phyloP scores from a whole-genome alignment of 2,329 filamentous ascomycete genomes.

The Penicillium sp. region DNA sequence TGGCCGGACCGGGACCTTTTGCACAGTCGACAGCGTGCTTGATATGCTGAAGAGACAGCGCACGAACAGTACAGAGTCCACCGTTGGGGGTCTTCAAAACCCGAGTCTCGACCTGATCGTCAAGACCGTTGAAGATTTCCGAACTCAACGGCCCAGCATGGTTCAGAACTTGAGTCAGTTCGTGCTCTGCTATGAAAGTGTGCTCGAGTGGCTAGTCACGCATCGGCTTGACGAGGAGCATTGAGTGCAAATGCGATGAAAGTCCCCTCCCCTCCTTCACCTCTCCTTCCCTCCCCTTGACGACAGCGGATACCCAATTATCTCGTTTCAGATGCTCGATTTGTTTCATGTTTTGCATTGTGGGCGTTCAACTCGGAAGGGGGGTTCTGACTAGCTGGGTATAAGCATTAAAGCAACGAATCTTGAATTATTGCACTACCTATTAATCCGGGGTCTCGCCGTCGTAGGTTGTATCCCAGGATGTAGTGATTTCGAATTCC shows the following conservation, averaged over 20 bases:
- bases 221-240: constrained; percentile 20
- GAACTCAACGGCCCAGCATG: constrained; percentile 88
- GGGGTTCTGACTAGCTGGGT: background rate
- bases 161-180: constrained; percentile 92
- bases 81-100: constrained; percentile 60
- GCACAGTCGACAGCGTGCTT: constrained; percentile 92
- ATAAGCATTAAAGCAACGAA: constrained; percentile 3
- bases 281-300: background rate
- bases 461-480: background rate
- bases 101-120: constrained; percentile 77
- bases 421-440: background rate
- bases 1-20: constrained; percentile 93
- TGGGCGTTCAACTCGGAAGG: background rate
- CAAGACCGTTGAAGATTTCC: constrained; percentile 87
- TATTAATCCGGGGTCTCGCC: background rate
- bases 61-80: constrained; percentile 27
- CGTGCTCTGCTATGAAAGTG: constrained; percentile 93
- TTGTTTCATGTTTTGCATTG: constrained; percentile 1
- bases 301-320: constrained; percentile 4
- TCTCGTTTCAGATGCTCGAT: constrained; percentile 1
- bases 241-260: background rate
- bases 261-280: background rate
- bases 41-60: constrained; percentile 94
- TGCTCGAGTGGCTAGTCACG: constrained; percentile 77
- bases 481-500: background rate